Percentiles rank a stretch among this genome's conserved stretches.
Conservation (phyloP, 164 flowering plant genomes). For the Malania oleifera region DNA sequence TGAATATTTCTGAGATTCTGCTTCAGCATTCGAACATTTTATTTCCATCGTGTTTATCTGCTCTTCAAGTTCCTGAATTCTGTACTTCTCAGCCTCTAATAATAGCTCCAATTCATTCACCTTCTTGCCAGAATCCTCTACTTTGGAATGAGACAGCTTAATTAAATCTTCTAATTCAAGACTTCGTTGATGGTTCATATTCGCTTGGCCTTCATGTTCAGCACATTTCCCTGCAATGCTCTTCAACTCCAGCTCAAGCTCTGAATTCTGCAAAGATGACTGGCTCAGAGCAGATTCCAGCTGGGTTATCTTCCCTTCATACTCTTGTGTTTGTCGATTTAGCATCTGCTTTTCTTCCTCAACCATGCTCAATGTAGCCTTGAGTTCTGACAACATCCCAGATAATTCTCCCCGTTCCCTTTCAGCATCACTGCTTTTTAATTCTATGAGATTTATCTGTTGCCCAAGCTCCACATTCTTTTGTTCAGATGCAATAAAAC, state of each 20-base stretch:
- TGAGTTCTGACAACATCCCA: slow-evolving; percentile 42
- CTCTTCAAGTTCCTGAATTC: slow-evolving; percentile 74
- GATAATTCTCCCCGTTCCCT: slow-evolving; percentile 43
- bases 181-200: slow-evolving; percentile 52
- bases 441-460: slow-evolving; percentile 41
- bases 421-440: slow-evolving; percentile 44
- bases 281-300: slow-evolving; percentile 45
- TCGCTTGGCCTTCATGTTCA: slow-evolving; percentile 75
- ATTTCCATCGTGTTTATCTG: slow-evolving; percentile 49
- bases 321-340: slow-evolving; percentile 35
- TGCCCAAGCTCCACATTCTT: slow-evolving; percentile 67
- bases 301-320: slow-evolving; percentile 36
- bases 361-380: slow-evolving; percentile 21
- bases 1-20: slow-evolving; percentile 39
- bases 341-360: slow-evolving; percentile 51
- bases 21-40: slow-evolving; percentile 48
- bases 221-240: slow-evolving; percentile 36
- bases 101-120: slow-evolving; percentile 61
- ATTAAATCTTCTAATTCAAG: slow-evolving; percentile 70
- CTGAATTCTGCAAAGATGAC: slow-evolving; percentile 34
- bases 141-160: slow-evolving; percentile 58
- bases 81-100: slow-evolving; percentile 57
- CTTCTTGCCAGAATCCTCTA: slow-evolving; percentile 55
- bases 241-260: slow-evolving; percentile 66
- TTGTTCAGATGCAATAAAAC: slow-evolving; percentile 45